Base-by-base conservation (phyloP, 352 stramenopile species). In the Nothophytophthora sp. region DNA sequence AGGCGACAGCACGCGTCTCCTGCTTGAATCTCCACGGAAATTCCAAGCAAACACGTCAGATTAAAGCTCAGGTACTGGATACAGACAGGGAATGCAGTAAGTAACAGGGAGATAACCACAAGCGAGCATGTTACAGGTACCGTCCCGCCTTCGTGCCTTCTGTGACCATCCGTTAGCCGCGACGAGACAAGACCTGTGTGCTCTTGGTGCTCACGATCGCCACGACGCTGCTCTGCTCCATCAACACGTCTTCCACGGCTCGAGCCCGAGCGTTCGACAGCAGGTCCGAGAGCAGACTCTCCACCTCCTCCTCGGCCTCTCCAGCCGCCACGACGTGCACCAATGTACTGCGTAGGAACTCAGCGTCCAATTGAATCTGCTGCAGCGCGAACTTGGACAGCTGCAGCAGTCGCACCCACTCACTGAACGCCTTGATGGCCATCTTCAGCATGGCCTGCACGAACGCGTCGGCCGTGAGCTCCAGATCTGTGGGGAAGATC, bases 121-220 rank as follows among this genome's bases (percentile, higher is more conserved):
- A 66, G 52, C 49, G 37, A 65, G 40, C 33, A 40, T 60, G 15
- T 60, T 60, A n/a, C n/a, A n/a, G 18, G 12, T 24, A 33, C 13
- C 18, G 33, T 34, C 11, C 38, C 43, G 30, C 13, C 36, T 48
- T 57, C 29, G 9, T 28, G 20, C n/a, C 4, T 27, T 15, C n/a
- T 40, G 16, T 29, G 39, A 23, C 15, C 25, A 16, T 51, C 9
- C 22, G 27, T 70, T 41, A 73, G 9, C 59, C 62, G 54, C 78
- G 81, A 35, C 73, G 73, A 30, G 77, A 78, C 28, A 88, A 43
- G 12, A 87, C 67, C 59, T 89, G 81, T 15, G 73, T 79, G 54
- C 80, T 92, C 47, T 86, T 89, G 12, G 80, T 86, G 43, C 81
- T 92, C 19, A 95, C 84, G 43, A 95, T 92, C 7, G 81, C 84